Conservation (phyloP, 371 early-diverging fungal species). For the Lichtheimia ornata region DNA sequence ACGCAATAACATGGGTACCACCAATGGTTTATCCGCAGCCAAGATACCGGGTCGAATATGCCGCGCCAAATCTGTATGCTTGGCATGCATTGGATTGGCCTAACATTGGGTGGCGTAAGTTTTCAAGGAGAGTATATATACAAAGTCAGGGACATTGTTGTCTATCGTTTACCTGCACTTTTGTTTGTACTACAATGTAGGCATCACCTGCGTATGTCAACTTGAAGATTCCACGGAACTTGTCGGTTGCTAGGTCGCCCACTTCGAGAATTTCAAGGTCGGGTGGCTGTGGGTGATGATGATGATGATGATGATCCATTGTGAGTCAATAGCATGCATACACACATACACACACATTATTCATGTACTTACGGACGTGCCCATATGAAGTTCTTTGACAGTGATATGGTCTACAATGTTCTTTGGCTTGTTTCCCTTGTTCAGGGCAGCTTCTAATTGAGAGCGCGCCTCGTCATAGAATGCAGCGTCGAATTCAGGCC, state of each 20-base stretch:
- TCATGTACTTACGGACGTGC: slow-evolving; percentile 69
- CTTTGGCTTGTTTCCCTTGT: slow-evolving; percentile 88
- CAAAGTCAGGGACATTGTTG: neutral
- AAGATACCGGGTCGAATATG: slow-evolving; percentile 73
- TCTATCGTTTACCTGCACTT: slow-evolving; percentile 79
- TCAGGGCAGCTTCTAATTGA: slow-evolving; percentile 87
- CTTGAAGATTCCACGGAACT: slow-evolving; percentile 95
- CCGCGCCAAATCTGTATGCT: slow-evolving; percentile 53
- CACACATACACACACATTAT: too few species aligned
- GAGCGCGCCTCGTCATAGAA: slow-evolving; percentile 85
- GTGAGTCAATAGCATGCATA: neutral
- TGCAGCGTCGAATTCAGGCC: slow-evolving; percentile 86
- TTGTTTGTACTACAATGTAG: slow-evolving; percentile 87
- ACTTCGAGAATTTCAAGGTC: slow-evolving; percentile 96
- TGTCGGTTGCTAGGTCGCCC: slow-evolving; percentile 88
- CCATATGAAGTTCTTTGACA: slow-evolving; percentile 93
- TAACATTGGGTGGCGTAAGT: slow-evolving; percentile 23
- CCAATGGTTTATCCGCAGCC: slow-evolving; percentile 91
- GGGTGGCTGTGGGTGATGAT: slow-evolving; percentile 69
- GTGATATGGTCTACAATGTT: slow-evolving; percentile 90
- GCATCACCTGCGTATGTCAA: slow-evolving; percentile 94
- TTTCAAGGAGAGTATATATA: neutral
- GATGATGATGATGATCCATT: neutral
- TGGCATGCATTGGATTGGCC: slow-evolving; percentile 79
- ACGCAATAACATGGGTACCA: slow-evolving; percentile 93